These are phyloP conservation scores for Jacaranda copaia DNA, from an alignment of 257 asterid species.

Conservation along the genomic window DNA sequence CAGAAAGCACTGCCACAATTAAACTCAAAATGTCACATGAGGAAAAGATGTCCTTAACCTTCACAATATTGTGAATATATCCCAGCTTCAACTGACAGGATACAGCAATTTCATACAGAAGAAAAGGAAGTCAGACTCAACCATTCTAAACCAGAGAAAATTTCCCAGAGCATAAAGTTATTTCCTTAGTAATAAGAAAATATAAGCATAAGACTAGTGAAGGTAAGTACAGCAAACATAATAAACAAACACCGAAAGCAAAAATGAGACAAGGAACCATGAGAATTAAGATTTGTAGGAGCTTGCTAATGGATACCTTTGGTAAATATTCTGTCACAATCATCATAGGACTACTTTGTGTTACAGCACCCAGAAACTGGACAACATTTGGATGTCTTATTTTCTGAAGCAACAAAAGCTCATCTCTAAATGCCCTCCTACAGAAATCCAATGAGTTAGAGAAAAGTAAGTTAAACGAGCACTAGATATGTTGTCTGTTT, in stretches of 20 bases:
- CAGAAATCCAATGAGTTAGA: conserved; percentile 25
- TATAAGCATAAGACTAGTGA: background rate
- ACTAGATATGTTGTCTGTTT: background rate
- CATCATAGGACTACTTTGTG: conserved; percentile 85
- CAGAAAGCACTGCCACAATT: too few relatives aligned
- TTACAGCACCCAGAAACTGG: conserved; percentile 81
- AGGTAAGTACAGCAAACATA: background rate
- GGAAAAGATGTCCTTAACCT: conserved; percentile 13
- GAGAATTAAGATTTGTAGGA: conserved; percentile 2
- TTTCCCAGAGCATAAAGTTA: background rate
- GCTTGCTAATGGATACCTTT: conserved; percentile 48
- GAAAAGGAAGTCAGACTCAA: too few relatives aligned
- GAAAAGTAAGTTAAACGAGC: background rate
- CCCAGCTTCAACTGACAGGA: background rate
- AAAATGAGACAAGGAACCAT: background rate
- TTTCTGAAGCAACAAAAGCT: conserved; percentile 71
- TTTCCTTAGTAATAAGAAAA: background rate
- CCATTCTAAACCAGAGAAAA: background rate
- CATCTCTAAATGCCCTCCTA: conserved; percentile 69
- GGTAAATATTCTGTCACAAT: conserved; percentile 78
- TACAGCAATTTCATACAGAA: background rate
- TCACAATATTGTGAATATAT: background rate
- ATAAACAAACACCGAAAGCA: background rate
- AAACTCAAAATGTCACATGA: too few relatives aligned
- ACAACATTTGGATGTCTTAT: conserved; percentile 79